A percentile compares a stretch with the other conserved stretches of the same genome.
These are phyloP conservation scores for Waltergamsia citrina DNA, from an alignment of 2,329 filamentous ascomycete genomes.

Conservation along the genomic window DNA sequence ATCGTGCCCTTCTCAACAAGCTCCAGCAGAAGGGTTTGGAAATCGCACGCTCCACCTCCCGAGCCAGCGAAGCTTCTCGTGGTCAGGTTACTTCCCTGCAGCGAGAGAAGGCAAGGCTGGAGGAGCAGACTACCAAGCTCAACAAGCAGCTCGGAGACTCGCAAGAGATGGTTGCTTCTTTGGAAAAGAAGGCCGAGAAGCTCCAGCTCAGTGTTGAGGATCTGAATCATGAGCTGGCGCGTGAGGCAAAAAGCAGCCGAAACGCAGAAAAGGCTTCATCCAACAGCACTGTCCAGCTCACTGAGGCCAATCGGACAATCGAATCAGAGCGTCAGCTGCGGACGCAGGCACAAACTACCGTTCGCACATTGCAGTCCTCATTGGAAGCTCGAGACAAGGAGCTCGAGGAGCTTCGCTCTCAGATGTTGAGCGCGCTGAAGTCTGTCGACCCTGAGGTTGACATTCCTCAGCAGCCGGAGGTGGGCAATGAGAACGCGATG, in stretches of 20 bases:
- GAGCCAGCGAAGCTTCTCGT: constrained; percentile 74
- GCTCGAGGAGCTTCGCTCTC: constrained; percentile 67
- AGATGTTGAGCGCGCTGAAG: constrained; percentile 75
- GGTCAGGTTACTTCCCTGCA: constrained; percentile 68
- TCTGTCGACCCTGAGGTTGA: constrained; percentile 72
- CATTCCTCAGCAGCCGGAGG: constrained; percentile 52
- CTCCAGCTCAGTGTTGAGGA: constrained; percentile 82
- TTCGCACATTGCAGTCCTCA: constrained; percentile 68
- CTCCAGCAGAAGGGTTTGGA: constrained; percentile 95
- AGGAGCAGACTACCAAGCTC: constrained; percentile 74
- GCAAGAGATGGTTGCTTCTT: constrained; percentile 69
- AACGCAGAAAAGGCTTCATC: constrained; percentile 86
- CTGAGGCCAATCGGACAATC: constrained; percentile 79
- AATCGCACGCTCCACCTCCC: constrained; percentile 82
- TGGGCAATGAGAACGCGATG: constrained; percentile 52
- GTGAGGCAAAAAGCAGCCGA: constrained; percentile 81
- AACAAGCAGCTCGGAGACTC: constrained; percentile 79
- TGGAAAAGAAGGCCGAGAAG: constrained; percentile 94
- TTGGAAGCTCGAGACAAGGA: constrained; percentile 76
- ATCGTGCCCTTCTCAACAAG: constrained; percentile 90
- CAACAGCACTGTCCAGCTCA: constrained; percentile 69
- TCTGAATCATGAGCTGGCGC: constrained; percentile 80
- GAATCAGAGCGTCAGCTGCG: constrained; percentile 85
- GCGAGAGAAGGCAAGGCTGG: constrained; percentile 70
- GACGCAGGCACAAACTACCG: constrained; percentile 75